A percentile compares a stretch with the other conserved stretches of the same genome.
Evolutionary conservation across 2,329 filamentous ascomycete genomes (phyloP).

Genomic region (Trichocomaceae sp.): DNA sequence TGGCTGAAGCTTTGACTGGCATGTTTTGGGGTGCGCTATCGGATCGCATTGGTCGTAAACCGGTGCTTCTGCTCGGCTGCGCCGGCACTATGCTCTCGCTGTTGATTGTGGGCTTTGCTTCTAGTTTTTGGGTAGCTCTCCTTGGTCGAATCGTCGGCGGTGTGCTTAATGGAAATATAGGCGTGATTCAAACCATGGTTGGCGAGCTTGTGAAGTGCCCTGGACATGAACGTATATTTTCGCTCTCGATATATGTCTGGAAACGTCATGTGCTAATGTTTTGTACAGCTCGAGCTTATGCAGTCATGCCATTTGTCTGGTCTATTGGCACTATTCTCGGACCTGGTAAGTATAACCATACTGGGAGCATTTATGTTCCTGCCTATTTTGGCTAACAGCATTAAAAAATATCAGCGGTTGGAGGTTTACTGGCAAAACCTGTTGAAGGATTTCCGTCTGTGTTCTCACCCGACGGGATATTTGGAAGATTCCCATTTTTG

Average conservation of each 20-base stretch:
- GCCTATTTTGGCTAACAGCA: background rate
- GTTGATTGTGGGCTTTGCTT: slow-evolving; percentile 72
- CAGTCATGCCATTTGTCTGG: slow-evolving; percentile 94
- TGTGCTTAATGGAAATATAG: slow-evolving; percentile 83
- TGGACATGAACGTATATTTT: slow-evolving; percentile 70
- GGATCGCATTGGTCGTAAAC: slow-evolving; percentile 77
- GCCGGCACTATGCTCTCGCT: slow-evolving; percentile 76
- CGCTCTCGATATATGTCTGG: background rate
- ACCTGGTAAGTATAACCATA: slow-evolving; percentile 41
- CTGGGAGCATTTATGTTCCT: background rate
- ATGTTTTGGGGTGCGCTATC: slow-evolving; percentile 84
- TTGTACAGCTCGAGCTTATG: slow-evolving; percentile 66
- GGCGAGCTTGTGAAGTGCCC: slow-evolving; percentile 77
- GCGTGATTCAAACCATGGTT: slow-evolving; percentile 88
- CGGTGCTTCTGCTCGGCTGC: slow-evolving; percentile 74
- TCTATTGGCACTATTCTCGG: slow-evolving; percentile 83
- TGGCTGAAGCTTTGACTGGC: slow-evolving; percentile 74
- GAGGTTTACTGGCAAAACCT: slow-evolving; percentile 78
- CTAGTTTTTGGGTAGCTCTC: slow-evolving; percentile 78
- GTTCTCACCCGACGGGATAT: slow-evolving; percentile 63
- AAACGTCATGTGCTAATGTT: background rate
- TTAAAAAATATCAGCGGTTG: slow-evolving; percentile 53
- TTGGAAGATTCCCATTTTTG: slow-evolving; percentile 75
- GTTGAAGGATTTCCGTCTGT: slow-evolving; percentile 62
- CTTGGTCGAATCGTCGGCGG: slow-evolving; percentile 70